Conservation (phyloP, 306 rosid genomes). For the Trifolium dubium region DNA sequence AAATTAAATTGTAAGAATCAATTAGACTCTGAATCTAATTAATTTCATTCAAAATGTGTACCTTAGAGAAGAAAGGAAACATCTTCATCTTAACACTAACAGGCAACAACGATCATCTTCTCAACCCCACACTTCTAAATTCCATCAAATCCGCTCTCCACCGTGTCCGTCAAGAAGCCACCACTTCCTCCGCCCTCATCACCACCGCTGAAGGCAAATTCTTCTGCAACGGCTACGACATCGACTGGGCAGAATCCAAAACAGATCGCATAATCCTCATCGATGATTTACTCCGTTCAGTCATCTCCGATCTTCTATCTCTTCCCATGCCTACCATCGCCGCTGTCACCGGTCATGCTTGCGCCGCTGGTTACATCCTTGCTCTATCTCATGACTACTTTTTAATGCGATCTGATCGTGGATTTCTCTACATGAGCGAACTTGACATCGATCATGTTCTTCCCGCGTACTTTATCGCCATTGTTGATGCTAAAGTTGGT, state of each 20-base stretch:
- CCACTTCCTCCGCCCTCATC: slow-evolving; percentile 61
- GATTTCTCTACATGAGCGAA: slow-evolving; percentile 90
- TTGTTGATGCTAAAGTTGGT: slow-evolving; percentile 58
- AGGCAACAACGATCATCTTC: slow-evolving; percentile 71
- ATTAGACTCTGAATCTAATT: too few species aligned
- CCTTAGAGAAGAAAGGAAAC: slow-evolving; percentile 65
- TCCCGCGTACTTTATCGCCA: slow-evolving; percentile 62
- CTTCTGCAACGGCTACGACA: slow-evolving; percentile 90
- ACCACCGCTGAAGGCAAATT: slow-evolving; percentile 86
- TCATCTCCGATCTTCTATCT: slow-evolving; percentile 59
- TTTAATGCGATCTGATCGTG: slow-evolving; percentile 72
- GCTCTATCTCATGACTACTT: slow-evolving; percentile 80
- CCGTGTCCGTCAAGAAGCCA: slow-evolving; percentile 58
- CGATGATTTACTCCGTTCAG: slow-evolving; percentile 52
- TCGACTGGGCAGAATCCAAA: slow-evolving; percentile 52
- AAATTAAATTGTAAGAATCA: too few species aligned
- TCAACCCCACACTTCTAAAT: slow-evolving; percentile 69
- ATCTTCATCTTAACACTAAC: slow-evolving; percentile 72
- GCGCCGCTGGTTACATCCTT: slow-evolving; percentile 69
- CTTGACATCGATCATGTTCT: slow-evolving; percentile 62
- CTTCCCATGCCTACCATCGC: slow-evolving; percentile 84
- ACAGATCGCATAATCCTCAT: slow-evolving; percentile 32
- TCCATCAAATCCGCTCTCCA: slow-evolving; percentile 58
- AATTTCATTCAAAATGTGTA: slow-evolving; percentile 51
- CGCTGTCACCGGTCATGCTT: slow-evolving; percentile 81